phyloP scores from a whole-genome alignment of 78 protist genomes.

The Pelomyxa schiedti region DNA sequence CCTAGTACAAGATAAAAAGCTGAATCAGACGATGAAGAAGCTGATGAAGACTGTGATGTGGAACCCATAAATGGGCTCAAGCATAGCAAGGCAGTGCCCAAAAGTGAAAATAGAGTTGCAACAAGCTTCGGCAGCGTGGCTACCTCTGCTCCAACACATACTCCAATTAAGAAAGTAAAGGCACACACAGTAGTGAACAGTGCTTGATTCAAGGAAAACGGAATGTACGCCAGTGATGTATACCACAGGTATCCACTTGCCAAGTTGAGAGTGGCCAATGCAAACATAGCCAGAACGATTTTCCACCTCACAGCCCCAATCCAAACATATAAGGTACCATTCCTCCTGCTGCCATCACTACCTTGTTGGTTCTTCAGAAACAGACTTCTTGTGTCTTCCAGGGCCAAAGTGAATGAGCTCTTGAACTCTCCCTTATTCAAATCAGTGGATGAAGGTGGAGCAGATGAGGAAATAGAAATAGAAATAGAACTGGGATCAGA shows the following conservation, averaged over 20 bases:
- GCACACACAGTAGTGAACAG: not conserved
- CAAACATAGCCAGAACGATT: too few species aligned
- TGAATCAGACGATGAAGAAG: not conserved
- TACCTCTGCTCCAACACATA: not conserved
- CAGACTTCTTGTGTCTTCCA: not conserved
- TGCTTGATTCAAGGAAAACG: not conserved
- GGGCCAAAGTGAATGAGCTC: not conserved
- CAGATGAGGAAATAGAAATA: not conserved
- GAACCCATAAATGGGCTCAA: not conserved
- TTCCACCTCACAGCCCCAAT: too few species aligned
- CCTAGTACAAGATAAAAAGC: not conserved
- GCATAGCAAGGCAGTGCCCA: not conserved
- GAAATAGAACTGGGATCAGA: not conserved
- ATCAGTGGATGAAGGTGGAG: not conserved
- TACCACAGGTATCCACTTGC: not conserved
- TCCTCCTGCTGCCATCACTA: not conserved
- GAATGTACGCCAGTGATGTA: not conserved
- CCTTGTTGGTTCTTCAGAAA: not conserved
- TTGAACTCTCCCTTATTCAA: not conserved
- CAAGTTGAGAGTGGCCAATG: not conserved
- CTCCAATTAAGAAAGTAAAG: not conserved
- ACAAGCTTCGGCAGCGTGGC: not conserved
- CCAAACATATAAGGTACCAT: not conserved
- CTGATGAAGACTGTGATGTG: not conserved
- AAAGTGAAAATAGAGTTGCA: not conserved